These are phyloP conservation scores for Alternaria sp. DNA, from an alignment of 2,329 filamentous ascomycete species.

Conservation along the genomic window DNA sequence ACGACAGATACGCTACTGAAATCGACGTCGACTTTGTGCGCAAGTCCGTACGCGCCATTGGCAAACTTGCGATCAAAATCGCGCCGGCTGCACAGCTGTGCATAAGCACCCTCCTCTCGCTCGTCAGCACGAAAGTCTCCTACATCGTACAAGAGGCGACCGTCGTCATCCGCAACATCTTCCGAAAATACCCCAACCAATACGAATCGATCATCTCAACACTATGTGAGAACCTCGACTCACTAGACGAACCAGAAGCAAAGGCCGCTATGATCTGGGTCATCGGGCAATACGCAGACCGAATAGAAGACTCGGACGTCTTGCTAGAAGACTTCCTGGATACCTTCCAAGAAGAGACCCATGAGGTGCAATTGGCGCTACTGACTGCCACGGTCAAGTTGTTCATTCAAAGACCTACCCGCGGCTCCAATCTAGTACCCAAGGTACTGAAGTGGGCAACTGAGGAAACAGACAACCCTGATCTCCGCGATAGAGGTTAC, in stretches of 20 bases:
- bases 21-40: constrained; percentile 99
- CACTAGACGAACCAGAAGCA: constrained; percentile 93
- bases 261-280: constrained; percentile 99
- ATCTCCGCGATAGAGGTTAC: constrained; percentile 92
- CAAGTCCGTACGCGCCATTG: constrained; percentile 95
- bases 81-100: constrained; percentile 89
- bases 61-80: constrained; percentile 98
- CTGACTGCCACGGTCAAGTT: constrained; percentile 96
- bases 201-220: constrained; percentile 98
- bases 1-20: constrained; percentile 79
- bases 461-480: constrained; percentile 98
- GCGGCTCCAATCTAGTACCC: constrained; percentile 90
- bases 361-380: constrained; percentile 93
- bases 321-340: constrained; percentile 94
- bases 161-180: constrained; percentile 98
- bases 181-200: constrained; percentile 98
- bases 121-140: constrained; percentile 96
- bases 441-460: constrained; percentile 98
- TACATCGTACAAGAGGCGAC: constrained; percentile 99
- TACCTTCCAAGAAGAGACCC: constrained; percentile 90
- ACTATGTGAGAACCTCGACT: constrained; percentile 94
- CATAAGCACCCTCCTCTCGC: constrained; percentile 88
- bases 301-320: constrained; percentile 95
- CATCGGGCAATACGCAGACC: constrained; percentile 95
- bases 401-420: constrained; percentile 95